These are phyloP conservation scores for Corymbia citriodora DNA, from an alignment of 441 rosid genomes.

Conservation along the genomic window DNA sequence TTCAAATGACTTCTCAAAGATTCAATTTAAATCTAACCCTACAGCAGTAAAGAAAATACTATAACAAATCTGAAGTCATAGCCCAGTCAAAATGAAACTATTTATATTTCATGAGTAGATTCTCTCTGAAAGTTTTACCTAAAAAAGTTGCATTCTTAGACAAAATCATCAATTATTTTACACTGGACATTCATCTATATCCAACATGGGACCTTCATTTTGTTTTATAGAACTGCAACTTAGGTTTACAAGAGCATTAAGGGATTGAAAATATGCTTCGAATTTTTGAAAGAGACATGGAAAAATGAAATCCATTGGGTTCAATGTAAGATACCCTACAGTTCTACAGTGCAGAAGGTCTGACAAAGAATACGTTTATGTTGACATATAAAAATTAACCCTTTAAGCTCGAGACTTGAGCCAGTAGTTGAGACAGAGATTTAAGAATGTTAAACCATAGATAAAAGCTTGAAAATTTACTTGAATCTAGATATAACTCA, in stretches of 20 bases:
- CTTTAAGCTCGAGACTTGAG: neutral
- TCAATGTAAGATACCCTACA: neutral
- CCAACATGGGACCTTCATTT: neutral
- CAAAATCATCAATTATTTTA: neutral
- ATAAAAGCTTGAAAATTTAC: neutral
- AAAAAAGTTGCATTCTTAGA: neutral
- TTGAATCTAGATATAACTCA: neutral
- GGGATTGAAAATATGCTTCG: neutral
- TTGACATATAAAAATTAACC: neutral
- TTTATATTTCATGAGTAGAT: neutral
- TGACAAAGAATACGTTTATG: neutral
- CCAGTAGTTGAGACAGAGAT: neutral
- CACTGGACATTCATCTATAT: neutral
- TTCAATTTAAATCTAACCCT: neutral
- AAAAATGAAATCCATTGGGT: neutral
- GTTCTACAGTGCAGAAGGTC: neutral
- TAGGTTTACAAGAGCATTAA: neutral
- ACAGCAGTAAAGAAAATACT: neutral
- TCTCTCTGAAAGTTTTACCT: neutral
- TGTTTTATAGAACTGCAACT: neutral
- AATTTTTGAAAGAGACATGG: neutral
- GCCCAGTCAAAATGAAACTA: neutral
- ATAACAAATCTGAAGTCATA: neutral
- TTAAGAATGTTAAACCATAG: neutral
- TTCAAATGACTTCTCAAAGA: neutral